phyloP scores from a whole-genome alignment of 2,329 filamentous ascomycete genomes.

The Fusarium sp. region DNA sequence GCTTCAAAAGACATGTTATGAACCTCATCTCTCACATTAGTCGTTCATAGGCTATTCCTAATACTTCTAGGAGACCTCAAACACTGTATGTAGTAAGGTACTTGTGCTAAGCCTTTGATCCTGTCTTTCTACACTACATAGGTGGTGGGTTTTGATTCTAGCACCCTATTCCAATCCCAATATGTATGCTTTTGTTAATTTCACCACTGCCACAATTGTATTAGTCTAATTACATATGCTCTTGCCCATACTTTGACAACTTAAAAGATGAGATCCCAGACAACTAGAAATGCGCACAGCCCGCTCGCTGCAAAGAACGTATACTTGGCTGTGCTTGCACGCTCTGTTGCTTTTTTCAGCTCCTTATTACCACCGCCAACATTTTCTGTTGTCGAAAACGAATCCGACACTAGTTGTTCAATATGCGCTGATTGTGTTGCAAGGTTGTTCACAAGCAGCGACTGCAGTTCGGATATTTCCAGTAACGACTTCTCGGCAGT shows the following conservation, averaged over 20 bases:
- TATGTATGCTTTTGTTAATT: conserved; percentile 1
- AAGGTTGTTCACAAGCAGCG: conserved; percentile 87
- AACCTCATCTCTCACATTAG: no score
- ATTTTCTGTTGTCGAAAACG: conserved; percentile 84
- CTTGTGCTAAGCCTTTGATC: conserved; percentile 8
- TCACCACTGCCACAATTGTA: neutral
- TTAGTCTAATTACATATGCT: conserved; percentile 12
- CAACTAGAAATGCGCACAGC: conserved; percentile 78
- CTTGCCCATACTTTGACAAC: conserved; percentile 1
- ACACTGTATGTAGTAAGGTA: neutral
- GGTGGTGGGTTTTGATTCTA: no score
- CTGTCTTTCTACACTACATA: neutral
- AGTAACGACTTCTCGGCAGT: conserved; percentile 90
- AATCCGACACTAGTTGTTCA: conserved; percentile 87
- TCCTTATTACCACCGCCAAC: conserved; percentile 91
- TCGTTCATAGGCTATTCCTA: neutral
- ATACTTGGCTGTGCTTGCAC: conserved; percentile 78
- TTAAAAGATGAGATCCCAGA: conserved; percentile 79
- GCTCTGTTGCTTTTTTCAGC: conserved; percentile 83
- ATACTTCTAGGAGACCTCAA: neutral
- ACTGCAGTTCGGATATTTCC: conserved; percentile 94
- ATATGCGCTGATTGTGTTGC: conserved; percentile 89
- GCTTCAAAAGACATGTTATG: neutral
- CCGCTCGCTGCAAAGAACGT: conserved; percentile 86
- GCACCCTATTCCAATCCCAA: neutral